phyloP scores from a whole-genome alignment of 2,329 filamentous ascomycete species.

The Fusarium albosuccineum region DNA sequence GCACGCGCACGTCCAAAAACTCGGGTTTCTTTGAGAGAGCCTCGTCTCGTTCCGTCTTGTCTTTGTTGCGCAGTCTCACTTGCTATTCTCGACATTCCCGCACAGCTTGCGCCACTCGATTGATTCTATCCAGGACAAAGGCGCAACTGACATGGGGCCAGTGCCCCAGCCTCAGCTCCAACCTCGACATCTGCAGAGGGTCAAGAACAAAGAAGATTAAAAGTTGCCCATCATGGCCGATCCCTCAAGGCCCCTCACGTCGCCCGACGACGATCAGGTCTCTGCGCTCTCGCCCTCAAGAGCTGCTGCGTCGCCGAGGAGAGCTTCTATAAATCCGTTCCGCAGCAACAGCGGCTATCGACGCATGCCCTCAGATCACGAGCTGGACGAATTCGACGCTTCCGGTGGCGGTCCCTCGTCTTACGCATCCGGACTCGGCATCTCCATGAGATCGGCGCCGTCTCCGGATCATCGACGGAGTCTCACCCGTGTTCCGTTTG shows the following conservation, averaged over 20 bases:
- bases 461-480: constrained; percentile 6
- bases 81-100: background rate
- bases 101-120: constrained; percentile 24
- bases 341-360: constrained; percentile 40
- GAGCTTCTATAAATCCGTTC: constrained; percentile 37
- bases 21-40: background rate
- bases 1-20: constrained; percentile 1
- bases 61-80: constrained; percentile 4
- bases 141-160: constrained; percentile 24
- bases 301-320: constrained; percentile 5
- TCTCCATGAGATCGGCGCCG: constrained; percentile 25
- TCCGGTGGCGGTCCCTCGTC: constrained; percentile 5
- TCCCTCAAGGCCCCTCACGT: constrained; percentile 22
- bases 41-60: background rate
- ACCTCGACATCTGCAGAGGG: background rate
- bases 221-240: constrained; percentile 33
- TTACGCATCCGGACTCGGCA: constrained; percentile 35
- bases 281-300: constrained; percentile 2
- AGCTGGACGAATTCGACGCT: constrained; percentile 35
- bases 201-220: constrained; percentile 6
- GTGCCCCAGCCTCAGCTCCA: constrained; percentile 13
- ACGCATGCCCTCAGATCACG: constrained; percentile 40
- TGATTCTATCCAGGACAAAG: background rate
- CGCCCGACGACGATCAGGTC: constrained; percentile 23
- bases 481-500: constrained; percentile 15